Conservation (phyloP, 2,329 filamentous ascomycete genomes). For the Aspergillus nomiae region DNA sequence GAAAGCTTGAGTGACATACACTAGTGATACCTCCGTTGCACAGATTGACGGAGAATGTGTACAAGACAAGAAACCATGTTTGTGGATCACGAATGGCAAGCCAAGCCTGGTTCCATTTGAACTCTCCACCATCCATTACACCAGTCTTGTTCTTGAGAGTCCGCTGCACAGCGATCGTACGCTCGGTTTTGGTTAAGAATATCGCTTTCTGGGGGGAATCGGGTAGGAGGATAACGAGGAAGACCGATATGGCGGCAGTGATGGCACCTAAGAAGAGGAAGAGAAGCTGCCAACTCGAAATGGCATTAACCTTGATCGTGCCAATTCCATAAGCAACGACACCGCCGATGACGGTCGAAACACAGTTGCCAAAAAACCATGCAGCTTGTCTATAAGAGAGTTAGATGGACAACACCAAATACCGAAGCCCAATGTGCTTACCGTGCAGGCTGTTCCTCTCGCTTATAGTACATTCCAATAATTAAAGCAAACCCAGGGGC, state of each 20-base stretch:
- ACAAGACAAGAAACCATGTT: conserved; percentile 36
- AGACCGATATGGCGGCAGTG: conserved; percentile 25
- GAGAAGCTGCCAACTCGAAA: conserved; percentile 32
- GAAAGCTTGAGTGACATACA: conserved; percentile 11
- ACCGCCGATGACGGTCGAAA: conserved; percentile 33
- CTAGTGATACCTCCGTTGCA: conserved; percentile 39
- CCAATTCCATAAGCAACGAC: conserved; percentile 34
- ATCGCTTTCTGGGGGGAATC: conserved; percentile 41
- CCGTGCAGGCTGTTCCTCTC: conserved; percentile 35
- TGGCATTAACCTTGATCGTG: conserved; percentile 17
- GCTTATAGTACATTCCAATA: conserved; percentile 38
- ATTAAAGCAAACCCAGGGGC: conserved; percentile 41
- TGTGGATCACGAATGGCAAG: conserved; percentile 32
- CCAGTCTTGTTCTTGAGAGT: conserved; percentile 55
- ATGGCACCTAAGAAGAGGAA: conserved; percentile 34
- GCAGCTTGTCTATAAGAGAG: conserved; percentile 29
- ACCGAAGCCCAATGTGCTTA: neutral
- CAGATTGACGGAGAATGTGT: conserved; percentile 35
- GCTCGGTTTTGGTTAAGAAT: conserved; percentile 45
- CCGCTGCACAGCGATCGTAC: conserved; percentile 53
- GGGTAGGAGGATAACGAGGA: conserved; percentile 24
- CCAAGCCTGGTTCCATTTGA: conserved; percentile 46
- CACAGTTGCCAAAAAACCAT: conserved; percentile 39
- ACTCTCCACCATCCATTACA: conserved; percentile 53
- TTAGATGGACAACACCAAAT: neutral